A percentile compares a stretch with the other conserved stretches of the same genome.
phyloP scores from a whole-genome alignment of 1,284 basidiomycete species.

The Cerrena zonata region DNA sequence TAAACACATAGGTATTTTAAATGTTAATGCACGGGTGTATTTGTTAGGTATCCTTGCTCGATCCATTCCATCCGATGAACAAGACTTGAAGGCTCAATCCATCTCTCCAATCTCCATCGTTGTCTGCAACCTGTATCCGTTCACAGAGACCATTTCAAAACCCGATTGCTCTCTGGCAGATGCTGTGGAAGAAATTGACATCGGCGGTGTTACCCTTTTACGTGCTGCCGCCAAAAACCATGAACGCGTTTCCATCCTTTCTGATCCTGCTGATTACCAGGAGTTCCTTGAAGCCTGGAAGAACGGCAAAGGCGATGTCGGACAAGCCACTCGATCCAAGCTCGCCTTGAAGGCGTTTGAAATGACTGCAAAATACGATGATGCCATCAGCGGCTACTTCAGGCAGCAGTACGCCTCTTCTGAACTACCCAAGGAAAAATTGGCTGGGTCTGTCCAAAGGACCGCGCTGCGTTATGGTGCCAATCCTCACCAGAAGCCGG shows the following conservation, averaged over 20 bases:
- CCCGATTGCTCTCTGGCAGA: conserved; percentile 86
- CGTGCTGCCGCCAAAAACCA: conserved; percentile 99
- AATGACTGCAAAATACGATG: conserved; percentile 91
- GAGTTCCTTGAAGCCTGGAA: conserved; percentile 78
- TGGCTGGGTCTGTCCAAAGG: conserved; percentile 73
- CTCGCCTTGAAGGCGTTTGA: conserved; percentile 97
- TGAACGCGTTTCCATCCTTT: conserved; percentile 86
- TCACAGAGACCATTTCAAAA: conserved; percentile 84
- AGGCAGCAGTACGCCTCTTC: conserved; percentile 88
- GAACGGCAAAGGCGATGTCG: conserved; percentile 63
- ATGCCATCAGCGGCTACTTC: conserved; percentile 95
- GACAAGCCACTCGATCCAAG: conserved; percentile 66
- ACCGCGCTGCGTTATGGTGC: conserved; percentile 91
- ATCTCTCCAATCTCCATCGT: conserved; percentile 91
- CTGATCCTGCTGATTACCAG: conserved; percentile 89
- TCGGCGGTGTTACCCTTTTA: conserved; percentile 95
- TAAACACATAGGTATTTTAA: not conserved
- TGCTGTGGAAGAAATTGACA: conserved; percentile 97
- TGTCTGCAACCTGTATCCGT: conserved; percentile 99
- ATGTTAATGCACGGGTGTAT: too few species aligned
- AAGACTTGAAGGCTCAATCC: conserved; percentile 73
- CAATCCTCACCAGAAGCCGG: conserved; percentile 98
- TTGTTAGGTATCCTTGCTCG: conserved; percentile 81
- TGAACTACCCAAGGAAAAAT: conserved; percentile 57
- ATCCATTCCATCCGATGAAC: conserved; percentile 79